Evolutionary conservation across 345 rosid species (phyloP).

Genomic region (Eucalyptus marginata): DNA sequence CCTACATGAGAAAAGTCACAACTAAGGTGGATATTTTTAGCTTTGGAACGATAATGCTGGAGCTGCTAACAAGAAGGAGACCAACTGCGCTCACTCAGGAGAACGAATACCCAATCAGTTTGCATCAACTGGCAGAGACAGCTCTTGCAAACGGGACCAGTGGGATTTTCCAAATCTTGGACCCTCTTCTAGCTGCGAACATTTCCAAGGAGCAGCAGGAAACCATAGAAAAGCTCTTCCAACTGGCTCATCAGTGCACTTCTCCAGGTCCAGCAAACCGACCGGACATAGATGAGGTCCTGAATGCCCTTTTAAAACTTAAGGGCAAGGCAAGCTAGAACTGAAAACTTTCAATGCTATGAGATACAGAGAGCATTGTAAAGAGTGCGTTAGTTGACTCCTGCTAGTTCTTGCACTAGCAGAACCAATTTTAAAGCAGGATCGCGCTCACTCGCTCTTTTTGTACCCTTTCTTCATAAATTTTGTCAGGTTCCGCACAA

Average conservation of each 20-base stretch:
- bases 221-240: slow-evolving; percentile 15
- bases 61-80: slow-evolving; percentile 56
- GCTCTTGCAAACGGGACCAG: slow-evolving; percentile 22
- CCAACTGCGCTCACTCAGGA: slow-evolving; percentile 56
- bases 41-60: slow-evolving; percentile 67
- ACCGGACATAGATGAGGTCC: slow-evolving; percentile 46
- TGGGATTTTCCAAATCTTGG: slow-evolving; percentile 32
- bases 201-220: slow-evolving; percentile 7
- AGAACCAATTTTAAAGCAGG: background rate
- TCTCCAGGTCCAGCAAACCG: slow-evolving; percentile 51
- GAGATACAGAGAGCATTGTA: background rate
- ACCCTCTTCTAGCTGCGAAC: slow-evolving; percentile 13
- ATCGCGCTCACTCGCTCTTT: background rate
- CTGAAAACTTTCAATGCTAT: background rate
- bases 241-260: slow-evolving; percentile 56
- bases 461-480: background rate
- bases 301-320: slow-evolving; percentile 36
- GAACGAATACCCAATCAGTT: slow-evolving; percentile 27
- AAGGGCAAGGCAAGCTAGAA: background rate
- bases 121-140: slow-evolving; percentile 42
- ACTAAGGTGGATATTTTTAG: slow-evolving; percentile 84
- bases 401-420: background rate
- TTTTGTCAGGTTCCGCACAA: background rate
- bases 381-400: background rate
- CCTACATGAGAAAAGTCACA: slow-evolving; percentile 70